Evolutionary conservation across 495 filamentous ascomycete species (phyloP).

Genomic region (Cercophora sp.): DNA sequence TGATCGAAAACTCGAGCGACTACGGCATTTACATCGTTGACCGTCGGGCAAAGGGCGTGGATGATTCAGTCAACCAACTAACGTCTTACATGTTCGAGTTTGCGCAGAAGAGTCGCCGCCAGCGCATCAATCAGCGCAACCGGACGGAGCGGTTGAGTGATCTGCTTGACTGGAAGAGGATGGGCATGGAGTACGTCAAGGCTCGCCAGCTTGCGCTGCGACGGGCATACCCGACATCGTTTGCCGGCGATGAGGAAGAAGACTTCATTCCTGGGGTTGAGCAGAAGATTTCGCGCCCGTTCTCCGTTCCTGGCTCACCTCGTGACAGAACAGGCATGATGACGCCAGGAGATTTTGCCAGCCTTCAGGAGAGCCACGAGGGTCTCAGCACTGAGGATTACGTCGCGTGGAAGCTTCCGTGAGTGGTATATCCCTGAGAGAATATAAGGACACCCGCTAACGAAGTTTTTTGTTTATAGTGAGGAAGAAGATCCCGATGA

Average conservation of each 20-base stretch:
- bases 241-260: slow-evolving; percentile 68
- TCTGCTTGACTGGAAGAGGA: slow-evolving; percentile 96
- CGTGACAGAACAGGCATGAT: slow-evolving; percentile 92
- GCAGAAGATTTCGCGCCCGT: slow-evolving; percentile 86
- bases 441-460: too few species aligned
- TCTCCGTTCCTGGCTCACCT: slow-evolving; percentile 91
- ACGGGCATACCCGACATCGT: slow-evolving; percentile 85
- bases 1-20: slow-evolving; percentile 95
- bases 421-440: too few species aligned
- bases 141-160: slow-evolving; percentile 95
- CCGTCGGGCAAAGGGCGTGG: slow-evolving; percentile 89
- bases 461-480: too few species aligned
- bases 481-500: slow-evolving; percentile 96
- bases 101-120: slow-evolving; percentile 84
- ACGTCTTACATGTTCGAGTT: slow-evolving; percentile 93
- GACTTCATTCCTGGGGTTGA: slow-evolving; percentile 85
- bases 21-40: slow-evolving; percentile 99
- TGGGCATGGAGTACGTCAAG: slow-evolving; percentile 99
- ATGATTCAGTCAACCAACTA: slow-evolving; percentile 95
- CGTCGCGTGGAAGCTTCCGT: slow-evolving; percentile 96
- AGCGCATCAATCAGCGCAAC: slow-evolving; percentile 98
- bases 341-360: slow-evolving; percentile 97
- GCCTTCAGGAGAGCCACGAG: slow-evolving; percentile 88
- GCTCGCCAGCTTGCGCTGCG: slow-evolving; percentile 87
- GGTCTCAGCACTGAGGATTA: slow-evolving; percentile 96